Base-by-base conservation (phyloP, 169 alveolate species). In the Miamiensis avidus region DNA sequence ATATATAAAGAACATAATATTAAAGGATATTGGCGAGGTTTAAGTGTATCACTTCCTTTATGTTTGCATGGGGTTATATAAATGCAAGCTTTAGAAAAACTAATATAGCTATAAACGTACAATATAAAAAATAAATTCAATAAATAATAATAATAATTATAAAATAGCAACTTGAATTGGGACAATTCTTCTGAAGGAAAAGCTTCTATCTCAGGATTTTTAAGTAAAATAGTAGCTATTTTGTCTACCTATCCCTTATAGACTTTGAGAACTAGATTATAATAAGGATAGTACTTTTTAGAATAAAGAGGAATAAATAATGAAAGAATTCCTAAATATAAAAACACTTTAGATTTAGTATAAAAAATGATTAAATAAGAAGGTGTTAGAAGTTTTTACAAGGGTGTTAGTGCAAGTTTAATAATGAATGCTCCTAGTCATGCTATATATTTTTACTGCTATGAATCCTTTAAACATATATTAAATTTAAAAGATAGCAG, bases 1-100 rank as follows among this genome's bases (percentile, higher is more conserved):
- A 79, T 79, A 4, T 79, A 65, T 31, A 79, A 79, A 0, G 76
- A 79, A 4, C 84, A 79, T 65, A 74, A 74, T 29, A 64, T 79
- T 29, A 16, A 29, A n/a, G 84, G 84, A 34, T 79, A 49, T 72
- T 79, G 84, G 84, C 34, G 76, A 79, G 84, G 84, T 29, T 64
- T 79, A 1, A 49, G 34, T 49, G 76, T 79, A 34, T 49, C 77
- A 0, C 34, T 79, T 0, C 84, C 84, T 0, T 79, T 79, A 49
- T 79, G 84, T 30, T 79, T 79, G 31, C 84, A 79, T 64, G 84
- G 84, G 0, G 64, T 72, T 0, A 79, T 79, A 49, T 29, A 79
- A 79, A 79, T 79, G 84, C 30, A 69, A 0, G 49, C 31, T 15
- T 79, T 49, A n/a, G 84, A 79, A 33, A 49, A 79, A n/a, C 15